Conservation (phyloP, 768 basidiomycete genomes). For the Epithele typhae region DNA sequence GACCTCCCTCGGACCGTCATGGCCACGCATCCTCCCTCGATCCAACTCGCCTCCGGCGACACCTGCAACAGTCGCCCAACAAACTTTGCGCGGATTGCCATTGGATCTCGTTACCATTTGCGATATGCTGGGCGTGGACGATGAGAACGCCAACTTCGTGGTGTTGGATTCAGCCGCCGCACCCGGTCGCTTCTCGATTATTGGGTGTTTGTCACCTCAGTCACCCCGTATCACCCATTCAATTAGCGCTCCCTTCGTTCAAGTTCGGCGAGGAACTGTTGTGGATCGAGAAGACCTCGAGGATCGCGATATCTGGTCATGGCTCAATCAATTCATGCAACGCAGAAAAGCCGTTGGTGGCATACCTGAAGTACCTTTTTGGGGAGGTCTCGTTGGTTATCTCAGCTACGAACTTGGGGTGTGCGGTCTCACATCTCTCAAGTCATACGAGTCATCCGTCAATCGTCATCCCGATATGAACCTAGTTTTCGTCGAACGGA, state of each 20-base stretch:
- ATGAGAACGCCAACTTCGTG: slow-evolving; percentile 60
- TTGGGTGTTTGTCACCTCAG: slow-evolving; percentile 52
- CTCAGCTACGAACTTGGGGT: slow-evolving; percentile 80
- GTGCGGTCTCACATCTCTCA: slow-evolving; percentile 44
- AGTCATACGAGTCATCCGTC: slow-evolving; percentile 21
- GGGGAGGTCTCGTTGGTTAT: slow-evolving; percentile 78
- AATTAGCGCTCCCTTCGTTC: slow-evolving; percentile 46
- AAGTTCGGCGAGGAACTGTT: slow-evolving; percentile 36
- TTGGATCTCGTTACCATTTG: too few relatives aligned
- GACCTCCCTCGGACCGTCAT: slow-evolving; percentile 43
- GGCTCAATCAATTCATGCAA: slow-evolving; percentile 70
- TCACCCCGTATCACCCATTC: slow-evolving; percentile 57
- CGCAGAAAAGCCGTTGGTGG: slow-evolving; percentile 44
- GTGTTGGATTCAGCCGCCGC: slow-evolving; percentile 73
- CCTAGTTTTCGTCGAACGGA: slow-evolving; percentile 73
- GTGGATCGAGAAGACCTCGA: slow-evolving; percentile 39
- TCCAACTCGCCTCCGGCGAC: too few relatives aligned
- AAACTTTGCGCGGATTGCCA: too few relatives aligned
- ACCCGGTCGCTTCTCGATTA: slow-evolving; percentile 71
- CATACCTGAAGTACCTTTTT: slow-evolving; percentile 59
- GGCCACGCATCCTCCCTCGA: slow-evolving; percentile 49
- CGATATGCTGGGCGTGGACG: slow-evolving; percentile 55
- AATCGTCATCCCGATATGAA: slow-evolving; percentile 65
- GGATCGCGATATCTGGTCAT: slow-evolving; percentile 63
- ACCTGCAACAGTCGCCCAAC: too few relatives aligned